Percentiles rank a stretch among this genome's conserved stretches.
phyloP scores from a whole-genome alignment of 345 rosid genomes.

The Euphorbia tirucalli region DNA sequence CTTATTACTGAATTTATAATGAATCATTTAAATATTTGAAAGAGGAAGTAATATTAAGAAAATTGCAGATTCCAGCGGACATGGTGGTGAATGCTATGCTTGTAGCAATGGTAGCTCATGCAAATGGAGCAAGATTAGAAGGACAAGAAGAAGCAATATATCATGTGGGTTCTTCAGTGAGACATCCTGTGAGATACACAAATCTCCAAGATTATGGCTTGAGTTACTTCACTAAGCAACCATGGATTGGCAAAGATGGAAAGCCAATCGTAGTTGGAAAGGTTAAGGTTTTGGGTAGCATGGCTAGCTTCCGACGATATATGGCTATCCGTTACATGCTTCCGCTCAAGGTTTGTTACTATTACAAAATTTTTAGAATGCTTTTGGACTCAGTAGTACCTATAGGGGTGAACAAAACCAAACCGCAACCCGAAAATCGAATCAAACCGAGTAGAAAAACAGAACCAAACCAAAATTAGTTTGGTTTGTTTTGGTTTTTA shows the following conservation, averaged over 20 bases:
- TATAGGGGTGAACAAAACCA: no score
- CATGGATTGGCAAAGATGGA: conserved; percentile 84
- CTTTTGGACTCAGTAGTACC: no score
- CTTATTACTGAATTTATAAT: no score
- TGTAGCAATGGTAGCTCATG: conserved; percentile 40
- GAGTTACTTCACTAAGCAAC: conserved; percentile 54
- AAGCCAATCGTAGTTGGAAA: conserved; percentile 52
- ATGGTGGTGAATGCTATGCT: conserved; percentile 48
- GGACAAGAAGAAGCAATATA: conserved; percentile 38
- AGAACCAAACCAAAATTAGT: no score
- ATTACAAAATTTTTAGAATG: no score
- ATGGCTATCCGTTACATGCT: conserved; percentile 65
- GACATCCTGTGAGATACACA: conserved; percentile 42
- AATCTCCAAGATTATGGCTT: conserved; percentile 43
- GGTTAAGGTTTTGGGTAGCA: conserved; percentile 44
- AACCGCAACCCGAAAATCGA: no score
- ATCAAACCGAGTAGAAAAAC: no score
- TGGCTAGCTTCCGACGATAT: conserved; percentile 72
- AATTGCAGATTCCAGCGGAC: conserved; percentile 41
- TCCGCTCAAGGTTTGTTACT: conserved; percentile 57
- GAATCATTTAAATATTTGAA: no score
- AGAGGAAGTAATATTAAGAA: no score
- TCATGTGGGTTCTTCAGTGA: conserved; percentile 73
- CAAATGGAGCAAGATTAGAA: neutral
- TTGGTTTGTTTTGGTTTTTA: no score